phyloP scores from a whole-genome alignment of 2,329 filamentous ascomycete species.

The Cercospora zeae-maydis region DNA sequence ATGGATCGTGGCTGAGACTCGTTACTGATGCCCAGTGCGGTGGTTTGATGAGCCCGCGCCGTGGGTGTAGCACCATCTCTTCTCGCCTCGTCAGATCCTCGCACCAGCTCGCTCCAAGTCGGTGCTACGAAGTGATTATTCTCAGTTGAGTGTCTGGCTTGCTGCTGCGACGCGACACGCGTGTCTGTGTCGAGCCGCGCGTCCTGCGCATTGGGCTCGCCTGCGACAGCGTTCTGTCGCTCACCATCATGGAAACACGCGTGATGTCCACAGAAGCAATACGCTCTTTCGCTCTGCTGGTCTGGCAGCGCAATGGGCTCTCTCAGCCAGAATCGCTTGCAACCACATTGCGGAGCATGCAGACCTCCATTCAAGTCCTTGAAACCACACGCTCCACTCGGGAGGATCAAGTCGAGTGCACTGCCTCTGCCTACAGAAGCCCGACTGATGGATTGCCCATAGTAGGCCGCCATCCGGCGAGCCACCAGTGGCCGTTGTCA shows the following conservation, averaged over 20 bases:
- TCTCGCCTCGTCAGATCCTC: constrained; percentile 15
- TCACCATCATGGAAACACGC: constrained; percentile 51
- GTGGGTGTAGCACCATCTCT: neutral
- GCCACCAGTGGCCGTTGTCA: constrained; percentile 31
- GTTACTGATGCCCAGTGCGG: constrained; percentile 31
- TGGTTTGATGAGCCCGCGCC: neutral
- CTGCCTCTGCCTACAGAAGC: constrained; percentile 24
- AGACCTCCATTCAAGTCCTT: constrained; percentile 46
- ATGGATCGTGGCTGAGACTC: constrained; percentile 28
- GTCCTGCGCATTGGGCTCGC: neutral
- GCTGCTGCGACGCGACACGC: constrained; percentile 11
- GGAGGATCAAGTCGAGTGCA: constrained; percentile 36
- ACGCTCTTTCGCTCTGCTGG: constrained; percentile 35
- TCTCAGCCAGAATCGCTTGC: constrained; percentile 51
- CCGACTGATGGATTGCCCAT: constrained; percentile 22
- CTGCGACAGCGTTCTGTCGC: neutral
- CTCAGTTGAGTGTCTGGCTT: constrained; percentile 5
- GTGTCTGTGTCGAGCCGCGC: neutral
- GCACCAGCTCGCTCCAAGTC: constrained; percentile 25
- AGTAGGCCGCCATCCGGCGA: constrained; percentile 36
- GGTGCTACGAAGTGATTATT: constrained; percentile 18
- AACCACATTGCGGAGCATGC: constrained; percentile 49
- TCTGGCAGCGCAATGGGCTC: constrained; percentile 20
- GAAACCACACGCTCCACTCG: constrained; percentile 53
- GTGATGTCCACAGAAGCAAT: constrained; percentile 56